These are phyloP conservation scores for Venturia pyrina DNA, from an alignment of 2,329 filamentous ascomycete genomes.

Conservation along the genomic window DNA sequence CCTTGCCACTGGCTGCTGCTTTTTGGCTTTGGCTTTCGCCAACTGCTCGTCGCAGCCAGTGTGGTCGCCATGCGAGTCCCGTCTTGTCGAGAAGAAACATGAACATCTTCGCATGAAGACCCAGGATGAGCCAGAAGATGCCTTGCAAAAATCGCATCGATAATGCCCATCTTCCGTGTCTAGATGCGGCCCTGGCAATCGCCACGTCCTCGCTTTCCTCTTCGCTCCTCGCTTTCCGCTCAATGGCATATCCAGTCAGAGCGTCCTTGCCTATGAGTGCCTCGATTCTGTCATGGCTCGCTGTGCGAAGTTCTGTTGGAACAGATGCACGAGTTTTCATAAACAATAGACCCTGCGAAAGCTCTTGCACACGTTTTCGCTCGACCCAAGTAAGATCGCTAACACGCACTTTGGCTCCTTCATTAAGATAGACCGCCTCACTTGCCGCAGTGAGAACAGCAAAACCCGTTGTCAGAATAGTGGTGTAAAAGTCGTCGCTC, in stretches of 20 bases:
- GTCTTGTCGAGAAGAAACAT: conserved; percentile 46
- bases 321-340: conserved; percentile 27
- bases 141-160: conserved; percentile 66
- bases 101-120: conserved; percentile 46
- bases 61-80: conserved; percentile 52
- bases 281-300: conserved; percentile 24
- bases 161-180: conserved; percentile 55
- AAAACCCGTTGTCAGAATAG: conserved; percentile 77
- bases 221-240: conserved; percentile 51
- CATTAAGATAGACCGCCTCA: conserved; percentile 91
- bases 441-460: conserved; percentile 84
- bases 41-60: conserved; percentile 50
- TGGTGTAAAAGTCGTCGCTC: conserved; percentile 93
- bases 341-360: conserved; percentile 44
- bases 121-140: conserved; percentile 56
- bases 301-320: conserved; percentile 33
- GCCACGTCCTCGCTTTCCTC: conserved; percentile 22
- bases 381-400: conserved; percentile 75
- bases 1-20: conserved; percentile 11
- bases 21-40: conserved; percentile 24
- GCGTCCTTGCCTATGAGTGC: background rate
- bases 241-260: conserved; percentile 50
- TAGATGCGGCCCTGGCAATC: conserved; percentile 14
- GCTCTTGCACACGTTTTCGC: conserved; percentile 69
- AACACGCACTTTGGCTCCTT: conserved; percentile 67